These are phyloP conservation scores for Amanita rubescens DNA, from an alignment of 768 basidiomycete species.

Conservation along the genomic window DNA sequence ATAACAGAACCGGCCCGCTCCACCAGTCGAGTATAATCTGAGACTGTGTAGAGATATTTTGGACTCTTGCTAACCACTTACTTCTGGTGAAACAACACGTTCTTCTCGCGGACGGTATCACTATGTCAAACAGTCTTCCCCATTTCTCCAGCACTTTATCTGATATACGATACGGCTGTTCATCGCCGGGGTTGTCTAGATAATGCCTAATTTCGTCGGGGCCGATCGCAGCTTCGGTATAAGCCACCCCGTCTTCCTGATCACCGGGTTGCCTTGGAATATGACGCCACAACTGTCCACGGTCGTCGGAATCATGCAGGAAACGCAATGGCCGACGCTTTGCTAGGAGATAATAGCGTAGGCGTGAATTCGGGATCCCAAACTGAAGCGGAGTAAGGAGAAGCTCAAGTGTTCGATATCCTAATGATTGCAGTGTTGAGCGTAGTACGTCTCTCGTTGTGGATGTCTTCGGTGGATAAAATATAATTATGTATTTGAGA, in stretches of 20 bases:
- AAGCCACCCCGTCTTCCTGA: background rate
- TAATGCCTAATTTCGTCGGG: slow-evolving; percentile 29
- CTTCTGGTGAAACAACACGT: slow-evolving; percentile 82
- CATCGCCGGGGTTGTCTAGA: slow-evolving; percentile 25
- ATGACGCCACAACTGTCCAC: slow-evolving; percentile 34
- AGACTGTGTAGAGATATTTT: background rate
- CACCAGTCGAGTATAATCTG: slow-evolving; percentile 71
- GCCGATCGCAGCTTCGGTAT: background rate
- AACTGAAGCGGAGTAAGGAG: slow-evolving; percentile 72
- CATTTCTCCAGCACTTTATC: slow-evolving; percentile 63
- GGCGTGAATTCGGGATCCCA: slow-evolving; percentile 74
- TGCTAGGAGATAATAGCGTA: slow-evolving; percentile 76
- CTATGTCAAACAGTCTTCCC: slow-evolving; percentile 78
- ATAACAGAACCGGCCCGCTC: slow-evolving; percentile 75
- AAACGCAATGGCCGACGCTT: slow-evolving; percentile 39
- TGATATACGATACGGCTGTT: slow-evolving; percentile 34
- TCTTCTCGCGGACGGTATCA: slow-evolving; percentile 49
- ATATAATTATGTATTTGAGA: slow-evolving; percentile 4
- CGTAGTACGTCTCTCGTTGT: slow-evolving; percentile 52
- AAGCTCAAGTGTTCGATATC: slow-evolving; percentile 54
- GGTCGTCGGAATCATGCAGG: slow-evolving; percentile 13
- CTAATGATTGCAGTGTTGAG: slow-evolving; percentile 40
- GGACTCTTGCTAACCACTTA: slow-evolving; percentile 15
- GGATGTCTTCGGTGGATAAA: slow-evolving; percentile 42
- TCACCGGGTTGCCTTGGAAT: slow-evolving; percentile 40